Evolutionary conservation across 225 moss, liverwort and hornwort species (phyloP).

Genomic region (Marchantia polymorpha): DNA sequence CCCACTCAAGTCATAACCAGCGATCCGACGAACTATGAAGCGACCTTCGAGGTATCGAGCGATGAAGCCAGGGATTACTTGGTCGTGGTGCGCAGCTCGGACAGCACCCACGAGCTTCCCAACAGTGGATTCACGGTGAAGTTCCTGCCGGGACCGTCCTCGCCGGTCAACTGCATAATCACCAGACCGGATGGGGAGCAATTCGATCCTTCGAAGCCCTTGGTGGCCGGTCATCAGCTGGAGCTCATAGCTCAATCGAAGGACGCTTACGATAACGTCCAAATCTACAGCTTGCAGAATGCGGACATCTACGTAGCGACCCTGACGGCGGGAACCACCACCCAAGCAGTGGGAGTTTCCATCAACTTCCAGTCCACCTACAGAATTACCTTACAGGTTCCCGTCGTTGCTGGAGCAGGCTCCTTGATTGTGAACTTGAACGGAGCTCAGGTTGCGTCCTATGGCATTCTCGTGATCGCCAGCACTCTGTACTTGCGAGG

Average conservation of each 20-base stretch:
- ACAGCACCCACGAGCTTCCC: conserved; percentile 1
- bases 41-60: conserved; percentile 40
- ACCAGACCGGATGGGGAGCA: conserved; percentile 19
- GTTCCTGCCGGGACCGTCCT: conserved; percentile 35
- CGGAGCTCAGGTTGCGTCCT: conserved; percentile 25
- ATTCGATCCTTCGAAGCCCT: conserved; percentile 16
- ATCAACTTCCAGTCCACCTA: conserved; percentile 5
- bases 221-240: conserved; percentile 41
- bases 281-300: conserved; percentile 34
- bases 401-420: conserved; percentile 30
- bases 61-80: conserved; percentile 32
- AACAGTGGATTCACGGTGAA: conserved; percentile 59
- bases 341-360: conserved; percentile 32
- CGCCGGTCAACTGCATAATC: conserved; percentile 35
- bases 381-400: conserved; percentile 23
- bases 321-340: conserved; percentile 37
- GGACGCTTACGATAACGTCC: conserved; percentile 46
- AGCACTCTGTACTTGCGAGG: conserved; percentile 26
- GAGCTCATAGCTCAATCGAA: conserved; percentile 37
- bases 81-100: conserved; percentile 37
- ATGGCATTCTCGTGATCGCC: conserved; percentile 26
- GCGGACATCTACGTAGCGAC: conserved; percentile 40
- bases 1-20: conserved; percentile 29
- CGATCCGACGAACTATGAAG: conserved; percentile 33
- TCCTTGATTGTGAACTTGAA: conserved; percentile 44